Conservation (phyloP, 805 yeast genomes). For the Yarrowia phangngaensis region DNA sequence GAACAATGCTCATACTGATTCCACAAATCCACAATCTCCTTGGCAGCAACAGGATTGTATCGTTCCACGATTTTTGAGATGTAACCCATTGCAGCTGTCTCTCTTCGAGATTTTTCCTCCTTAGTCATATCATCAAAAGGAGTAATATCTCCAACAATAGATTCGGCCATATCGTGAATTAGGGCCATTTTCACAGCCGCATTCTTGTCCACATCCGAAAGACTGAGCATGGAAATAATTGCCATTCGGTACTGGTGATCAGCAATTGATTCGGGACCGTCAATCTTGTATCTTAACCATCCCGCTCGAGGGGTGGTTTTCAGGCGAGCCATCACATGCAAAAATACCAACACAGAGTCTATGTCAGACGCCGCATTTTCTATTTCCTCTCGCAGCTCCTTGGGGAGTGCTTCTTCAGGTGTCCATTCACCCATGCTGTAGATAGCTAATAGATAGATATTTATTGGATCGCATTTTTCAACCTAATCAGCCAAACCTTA, state of each 20-base stretch:
- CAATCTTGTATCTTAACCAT: conserved; percentile 71
- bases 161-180: conserved; percentile 91
- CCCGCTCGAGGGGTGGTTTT: conserved; percentile 88
- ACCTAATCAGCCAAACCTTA: too few relatives aligned
- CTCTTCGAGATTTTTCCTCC: conserved; percentile 79
- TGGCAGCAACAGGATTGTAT: conserved; percentile 60
- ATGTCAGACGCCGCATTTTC: background rate
- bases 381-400: conserved; percentile 6
- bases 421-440: conserved; percentile 19
- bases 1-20: conserved; percentile 83
- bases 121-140: conserved; percentile 72
- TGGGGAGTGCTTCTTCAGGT: conserved; percentile 18
- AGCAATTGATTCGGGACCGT: conserved; percentile 62
- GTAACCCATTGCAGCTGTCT: conserved; percentile 65
- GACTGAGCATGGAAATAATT: conserved; percentile 66
- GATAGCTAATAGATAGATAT: background rate
- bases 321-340: conserved; percentile 65
- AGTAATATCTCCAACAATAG: conserved; percentile 91
- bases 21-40: conserved; percentile 70
- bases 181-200: conserved; percentile 81
- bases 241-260: conserved; percentile 98
- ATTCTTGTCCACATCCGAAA: conserved; percentile 52
- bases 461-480: too few relatives aligned
- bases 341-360: conserved; percentile 44
- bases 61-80: conserved; percentile 57